A percentile compares a stretch with the other conserved stretches of the same genome.
Conservation (phyloP, 2,329 filamentous ascomycete genomes). For the Tolypocladium nubicola region DNA sequence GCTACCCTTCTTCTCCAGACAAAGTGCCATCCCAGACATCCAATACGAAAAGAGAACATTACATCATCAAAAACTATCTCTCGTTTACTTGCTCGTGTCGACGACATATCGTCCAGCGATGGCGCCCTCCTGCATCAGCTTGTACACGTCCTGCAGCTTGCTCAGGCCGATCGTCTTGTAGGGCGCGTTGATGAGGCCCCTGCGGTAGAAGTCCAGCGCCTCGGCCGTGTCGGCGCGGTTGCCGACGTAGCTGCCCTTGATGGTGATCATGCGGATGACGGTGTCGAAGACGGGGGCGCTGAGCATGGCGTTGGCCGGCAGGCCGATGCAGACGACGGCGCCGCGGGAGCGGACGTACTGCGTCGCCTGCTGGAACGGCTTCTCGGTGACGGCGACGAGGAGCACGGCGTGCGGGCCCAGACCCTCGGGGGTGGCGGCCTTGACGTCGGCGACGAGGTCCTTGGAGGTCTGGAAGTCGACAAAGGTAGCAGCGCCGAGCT, state of each 20-base stretch:
- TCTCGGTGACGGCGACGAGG: constrained; percentile 76
- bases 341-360: constrained; percentile 78
- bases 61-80: not conserved
- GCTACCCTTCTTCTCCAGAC: no score
- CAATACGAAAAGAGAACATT: not conserved
- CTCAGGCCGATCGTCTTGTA: constrained; percentile 77
- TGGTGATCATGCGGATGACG: constrained; percentile 80
- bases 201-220: constrained; percentile 79
- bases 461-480: constrained; percentile 71
- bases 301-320: constrained; percentile 71
- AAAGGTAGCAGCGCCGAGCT: constrained; percentile 61
- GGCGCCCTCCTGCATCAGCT: constrained; percentile 59
- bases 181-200: constrained; percentile 76
- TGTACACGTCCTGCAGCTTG: constrained; percentile 70
- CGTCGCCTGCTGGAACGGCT: constrained; percentile 90
- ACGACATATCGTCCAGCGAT: constrained; percentile 73
- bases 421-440: constrained; percentile 67
- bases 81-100: constrained; percentile 53
- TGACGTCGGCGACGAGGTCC: constrained; percentile 76
- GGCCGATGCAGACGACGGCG: constrained; percentile 77
- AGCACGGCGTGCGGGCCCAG: constrained; percentile 81
- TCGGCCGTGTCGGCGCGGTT: constrained; percentile 82
- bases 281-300: constrained; percentile 81
- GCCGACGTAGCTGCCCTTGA: constrained; percentile 89
- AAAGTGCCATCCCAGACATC: not conserved